Conservation (phyloP, 2,329 filamentous ascomycete species). For the Paracorniculantispora psalliotae region DNA sequence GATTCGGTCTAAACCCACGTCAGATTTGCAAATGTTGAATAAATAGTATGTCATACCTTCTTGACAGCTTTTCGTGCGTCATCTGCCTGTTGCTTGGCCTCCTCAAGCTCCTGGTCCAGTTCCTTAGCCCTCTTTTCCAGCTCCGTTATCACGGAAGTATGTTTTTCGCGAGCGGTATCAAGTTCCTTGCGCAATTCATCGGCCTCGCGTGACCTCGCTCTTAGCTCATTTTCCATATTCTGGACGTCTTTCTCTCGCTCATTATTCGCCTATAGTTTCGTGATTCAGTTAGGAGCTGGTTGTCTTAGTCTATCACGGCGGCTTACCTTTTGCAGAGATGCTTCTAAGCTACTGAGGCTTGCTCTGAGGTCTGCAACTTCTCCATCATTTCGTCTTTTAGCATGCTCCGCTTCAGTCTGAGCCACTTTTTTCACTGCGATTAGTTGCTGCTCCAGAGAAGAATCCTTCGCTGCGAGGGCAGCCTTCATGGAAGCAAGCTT, state of each 20-base stretch:
- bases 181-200: constrained; percentile 35
- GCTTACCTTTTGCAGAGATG: constrained; percentile 54
- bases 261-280: constrained; percentile 35
- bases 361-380: constrained; percentile 60
- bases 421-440: constrained; percentile 43
- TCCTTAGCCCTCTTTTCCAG: constrained; percentile 21
- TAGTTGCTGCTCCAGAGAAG: constrained; percentile 36
- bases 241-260: constrained; percentile 47
- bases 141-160: neutral
- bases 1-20: constrained; percentile 25
- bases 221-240: constrained; percentile 45
- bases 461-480: constrained; percentile 14
- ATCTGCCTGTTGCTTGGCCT: constrained; percentile 18
- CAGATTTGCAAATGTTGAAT: neutral
- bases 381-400: constrained; percentile 48
- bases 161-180: constrained; percentile 35
- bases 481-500: constrained; percentile 4
- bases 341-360: constrained; percentile 57
- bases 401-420: constrained; percentile 45
- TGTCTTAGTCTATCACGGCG: neutral
- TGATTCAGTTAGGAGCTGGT: neutral
- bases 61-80: constrained; percentile 19
- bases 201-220: constrained; percentile 29
- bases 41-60: constrained; percentile 20
- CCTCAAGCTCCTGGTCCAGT: constrained; percentile 25